Conservation (phyloP, 495 filamentous ascomycete species). For the Xylaria bambusicola region DNA sequence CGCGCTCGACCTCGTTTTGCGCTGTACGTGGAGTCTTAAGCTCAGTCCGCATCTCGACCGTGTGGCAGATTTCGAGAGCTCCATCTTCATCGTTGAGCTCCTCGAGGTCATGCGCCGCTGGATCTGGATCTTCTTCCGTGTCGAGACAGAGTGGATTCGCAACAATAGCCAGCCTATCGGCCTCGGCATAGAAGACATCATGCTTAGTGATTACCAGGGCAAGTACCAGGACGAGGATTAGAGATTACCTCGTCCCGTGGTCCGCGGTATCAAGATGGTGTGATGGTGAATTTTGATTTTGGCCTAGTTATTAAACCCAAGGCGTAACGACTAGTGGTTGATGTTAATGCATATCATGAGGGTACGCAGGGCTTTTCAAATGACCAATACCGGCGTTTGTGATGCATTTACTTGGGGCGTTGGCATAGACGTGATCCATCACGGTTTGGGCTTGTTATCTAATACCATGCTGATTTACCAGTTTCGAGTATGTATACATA, state of each 20-base stretch:
- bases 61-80: constrained; percentile 79
- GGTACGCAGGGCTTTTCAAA: background rate
- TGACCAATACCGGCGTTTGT: constrained; percentile 8
- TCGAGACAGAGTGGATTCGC: constrained; percentile 86
- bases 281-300: background rate
- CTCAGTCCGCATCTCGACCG: constrained; percentile 76
- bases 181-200: constrained; percentile 44
- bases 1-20: constrained; percentile 71
- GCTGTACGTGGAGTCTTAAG: constrained; percentile 89
- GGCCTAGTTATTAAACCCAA: too few species aligned
- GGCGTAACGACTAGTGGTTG: too few species aligned
- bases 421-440: constrained; percentile 15
- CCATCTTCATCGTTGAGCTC: constrained; percentile 82
- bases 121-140: constrained; percentile 96
- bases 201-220: constrained; percentile 47
- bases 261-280: background rate
- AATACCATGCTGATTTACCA: background rate
- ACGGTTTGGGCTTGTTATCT: background rate
- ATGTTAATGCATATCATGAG: constrained; percentile 14
- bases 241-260: constrained; percentile 7
- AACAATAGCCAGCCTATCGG: constrained; percentile 34
- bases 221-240: constrained; percentile 48
- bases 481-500: background rate
- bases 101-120: constrained; percentile 85
- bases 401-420: constrained; percentile 18